Base-by-base conservation (phyloP, 495 filamentous ascomycete species). In the Neurospora pannonica region DNA sequence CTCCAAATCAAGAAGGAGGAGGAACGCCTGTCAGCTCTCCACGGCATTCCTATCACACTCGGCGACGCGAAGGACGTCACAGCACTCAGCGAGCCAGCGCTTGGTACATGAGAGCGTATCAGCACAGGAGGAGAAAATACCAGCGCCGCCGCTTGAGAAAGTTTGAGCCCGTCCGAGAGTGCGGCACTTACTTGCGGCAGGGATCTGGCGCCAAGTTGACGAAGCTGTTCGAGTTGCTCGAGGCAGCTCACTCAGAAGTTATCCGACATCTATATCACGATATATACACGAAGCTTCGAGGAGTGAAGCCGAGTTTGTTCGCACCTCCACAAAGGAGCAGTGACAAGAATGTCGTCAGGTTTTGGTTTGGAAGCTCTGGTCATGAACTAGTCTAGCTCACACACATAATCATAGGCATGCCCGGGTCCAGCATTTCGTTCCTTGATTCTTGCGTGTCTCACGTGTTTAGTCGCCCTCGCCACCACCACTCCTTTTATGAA, bases 1-100 rank as follows among this genome's bases (percentile, higher is more conserved):
- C 76, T 92, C 70, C 82, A 84, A 77, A 87, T 87, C 74, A 89
- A 86, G 82, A 90, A 89, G 74, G 90, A 93, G 79, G 85, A 89
- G 75, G 88, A 90, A 62, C 81, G 89, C 40, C 71, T 90, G 72
- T 84, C 85, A 34, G 78, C 78, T 2, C 21, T 78, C 70, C 77
- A 82, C 74, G 79, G 78, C 28, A 3, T 76, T 39, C 75, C 77
- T 40, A 36, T 74, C 17, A 15, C 71, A 15, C 48, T 72, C 38
- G 70, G 37, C 43, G 71, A 54, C 2, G 10, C 54, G 28, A 71
- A 72, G 24, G 74, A 31, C 13, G 72, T 62, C 24, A 75, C 70
- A 31, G 48, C 48, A 19, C 46, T 67, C 15, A 42, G 37, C 3
- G 76, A 75, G 39, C 73, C 77, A 28, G 74, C 74, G 5, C 78